Evolutionary conservation across 2,329 filamentous ascomycete species (phyloP), one percentile per base, ranked within the genome.

Genomic region (Fusarium pseudonygamai): DNA sequence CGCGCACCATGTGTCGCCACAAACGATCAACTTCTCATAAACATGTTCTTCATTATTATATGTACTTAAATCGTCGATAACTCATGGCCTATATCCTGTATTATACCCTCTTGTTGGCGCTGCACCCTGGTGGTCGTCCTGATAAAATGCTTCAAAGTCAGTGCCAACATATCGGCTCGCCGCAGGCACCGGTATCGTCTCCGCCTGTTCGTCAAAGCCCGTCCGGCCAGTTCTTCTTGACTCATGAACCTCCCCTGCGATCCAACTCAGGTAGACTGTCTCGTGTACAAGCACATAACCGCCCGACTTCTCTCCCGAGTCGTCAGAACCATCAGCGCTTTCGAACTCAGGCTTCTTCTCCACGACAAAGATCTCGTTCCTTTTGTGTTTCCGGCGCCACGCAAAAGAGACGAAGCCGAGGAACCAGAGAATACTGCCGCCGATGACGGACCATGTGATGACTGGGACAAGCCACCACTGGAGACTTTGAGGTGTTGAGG

Each of bases 291-390:
- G 76, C 6, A 82, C 77, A 34, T 82, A 77, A 1, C 80, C 80
- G 13, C 65, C 67, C 3, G 65, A 68, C 37, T 73, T 75, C 16
- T 73, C 75, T 26, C 57, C 72, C 7, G 60, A 58, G 13, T 64
- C 50, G 7, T 67, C 67, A 16, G 56, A 52, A 22, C 66, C 70
- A 30, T 75, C 68, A 7, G 78, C 79, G 30, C 64, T 68, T 66
- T 82, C 81, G 47, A 82, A 82, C 45, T 81, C 79, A 1, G 80
- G 81, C 50, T 78, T 75, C 61, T 78, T 80, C 67, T 82, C 80
- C 14, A 80, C 78, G 13, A 81, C 75, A 45, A 82, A 82, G 28
- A 81, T 78, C 32, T 79, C 75, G 39, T 80, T 78, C 18, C 79
- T 67, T 59, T 76, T 80, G 16, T 75, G 71, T 39, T 80, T 78